These are phyloP conservation scores for Podila minutissima DNA, from an alignment of 192 early-diverging fungal species.

Conservation along the genomic window DNA sequence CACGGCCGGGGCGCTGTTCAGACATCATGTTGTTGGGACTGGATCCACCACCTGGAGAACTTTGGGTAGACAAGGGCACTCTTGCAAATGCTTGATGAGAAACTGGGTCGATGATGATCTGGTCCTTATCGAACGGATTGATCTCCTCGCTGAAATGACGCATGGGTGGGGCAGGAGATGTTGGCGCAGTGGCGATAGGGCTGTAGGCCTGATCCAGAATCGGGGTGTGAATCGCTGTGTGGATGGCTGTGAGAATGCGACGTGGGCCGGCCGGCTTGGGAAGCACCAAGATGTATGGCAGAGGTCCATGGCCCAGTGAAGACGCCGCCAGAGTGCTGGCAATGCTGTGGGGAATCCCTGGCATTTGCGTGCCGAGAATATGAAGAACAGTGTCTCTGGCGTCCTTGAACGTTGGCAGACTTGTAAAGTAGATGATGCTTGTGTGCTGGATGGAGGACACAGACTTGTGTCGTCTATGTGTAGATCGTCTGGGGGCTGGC, in stretches of 20 bases:
- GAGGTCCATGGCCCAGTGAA: constrained; percentile 7
- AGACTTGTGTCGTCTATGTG: constrained; percentile 26
- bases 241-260: constrained; percentile 64
- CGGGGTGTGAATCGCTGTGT: constrained; percentile 62
- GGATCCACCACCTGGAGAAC: constrained; percentile 31
- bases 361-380: constrained; percentile 31
- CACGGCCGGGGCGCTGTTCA: constrained; percentile 5
- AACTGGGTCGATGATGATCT: constrained; percentile 28
- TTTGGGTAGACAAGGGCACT: constrained; percentile 27
- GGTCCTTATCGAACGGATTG: constrained; percentile 48
- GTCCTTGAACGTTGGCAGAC: constrained; percentile 60
- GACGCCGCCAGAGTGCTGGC: constrained; percentile 14
- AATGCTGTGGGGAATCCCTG: constrained; percentile 23
- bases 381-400: constrained; percentile 58
- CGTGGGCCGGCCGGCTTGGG: constrained; percentile 72
- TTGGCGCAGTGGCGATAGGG: constrained; percentile 66
- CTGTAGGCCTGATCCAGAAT: constrained; percentile 61
- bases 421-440: constrained; percentile 67
- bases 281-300: constrained; percentile 66
- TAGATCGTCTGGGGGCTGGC: constrained; percentile 22
- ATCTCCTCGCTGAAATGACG: constrained; percentile 38
- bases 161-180: constrained; percentile 47
- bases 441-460: constrained; percentile 53
- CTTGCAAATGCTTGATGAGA: constrained; percentile 38
- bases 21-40: constrained; percentile 26